These are phyloP conservation scores for Arthroderma uncinatum DNA, from an alignment of 2,329 filamentous ascomycete species.

Conservation along the genomic window DNA sequence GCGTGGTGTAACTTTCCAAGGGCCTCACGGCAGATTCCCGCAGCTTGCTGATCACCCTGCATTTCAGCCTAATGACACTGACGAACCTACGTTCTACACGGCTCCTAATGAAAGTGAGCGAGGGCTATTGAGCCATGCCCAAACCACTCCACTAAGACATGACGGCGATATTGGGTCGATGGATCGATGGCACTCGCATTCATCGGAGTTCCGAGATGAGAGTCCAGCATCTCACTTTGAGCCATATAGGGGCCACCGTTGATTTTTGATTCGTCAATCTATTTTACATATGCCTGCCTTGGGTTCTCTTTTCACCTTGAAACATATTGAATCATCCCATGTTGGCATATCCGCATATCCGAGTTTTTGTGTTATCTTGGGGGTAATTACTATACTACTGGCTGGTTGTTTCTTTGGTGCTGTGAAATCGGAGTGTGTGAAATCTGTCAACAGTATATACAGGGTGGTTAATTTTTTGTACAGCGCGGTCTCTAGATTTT, in stretches of 20 bases:
- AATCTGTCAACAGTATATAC: not conserved
- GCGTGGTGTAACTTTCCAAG: constrained; percentile 15
- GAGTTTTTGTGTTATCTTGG: not conserved
- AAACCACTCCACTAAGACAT: constrained; percentile 16
- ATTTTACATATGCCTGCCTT: not conserved
- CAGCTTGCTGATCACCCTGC: constrained; percentile 26
- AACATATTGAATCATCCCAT: not conserved
- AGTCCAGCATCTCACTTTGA: constrained; percentile 15
- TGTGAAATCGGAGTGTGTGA: constrained; percentile 1
- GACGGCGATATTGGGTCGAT: constrained; percentile 17
- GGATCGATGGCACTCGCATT: constrained; percentile 26
- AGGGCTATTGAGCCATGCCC: constrained; percentile 27
- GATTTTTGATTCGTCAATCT: not conserved
- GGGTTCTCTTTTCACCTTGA: constrained; percentile 5
- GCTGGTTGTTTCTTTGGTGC: not conserved
- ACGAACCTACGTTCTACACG: constrained; percentile 23
- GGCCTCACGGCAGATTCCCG: constrained; percentile 15
- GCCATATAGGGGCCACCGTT: constrained; percentile 11
- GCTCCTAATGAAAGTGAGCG: constrained; percentile 32
- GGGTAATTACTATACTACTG: not conserved
- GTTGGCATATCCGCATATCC: not conserved
- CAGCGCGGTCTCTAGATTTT: not conserved
- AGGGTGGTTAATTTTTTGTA: not conserved
- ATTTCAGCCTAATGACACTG: constrained; percentile 25
- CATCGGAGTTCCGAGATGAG: constrained; percentile 7